These are phyloP conservation scores for Cochlearia excelsa DNA, from an alignment of 345 rosid species.

Conservation along the genomic window DNA sequence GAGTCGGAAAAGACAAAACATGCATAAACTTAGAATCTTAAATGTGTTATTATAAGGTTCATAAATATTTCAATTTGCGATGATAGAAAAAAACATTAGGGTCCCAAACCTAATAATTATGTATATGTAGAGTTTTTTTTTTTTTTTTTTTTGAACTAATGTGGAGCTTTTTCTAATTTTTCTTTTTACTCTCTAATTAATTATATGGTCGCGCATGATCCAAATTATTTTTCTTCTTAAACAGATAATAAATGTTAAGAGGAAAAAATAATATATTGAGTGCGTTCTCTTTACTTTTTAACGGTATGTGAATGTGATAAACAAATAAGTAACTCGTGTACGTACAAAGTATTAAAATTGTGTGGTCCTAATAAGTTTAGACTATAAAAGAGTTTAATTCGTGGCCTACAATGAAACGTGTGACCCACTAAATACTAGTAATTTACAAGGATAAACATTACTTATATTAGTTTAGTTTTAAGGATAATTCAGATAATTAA, in stretches of 20 bases:
- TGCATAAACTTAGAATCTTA: constrained; percentile 25
- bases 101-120: constrained; percentile 28
- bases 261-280: constrained; percentile 17
- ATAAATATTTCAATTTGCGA: constrained; percentile 15
- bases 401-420: constrained; percentile 36
- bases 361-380: neutral
- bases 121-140: too few species aligned
- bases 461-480: too few species aligned
- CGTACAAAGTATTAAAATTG: neutral
- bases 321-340: constrained; percentile 3
- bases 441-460: constrained; percentile 8
- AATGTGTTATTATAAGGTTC: constrained; percentile 14
- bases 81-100: constrained; percentile 34
- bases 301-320: constrained; percentile 12
- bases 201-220: constrained; percentile 35
- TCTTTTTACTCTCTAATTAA: neutral
- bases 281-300: constrained; percentile 25
- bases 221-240: neutral
- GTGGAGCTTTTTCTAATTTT: too few species aligned
- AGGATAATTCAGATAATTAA: constrained; percentile 30
- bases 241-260: constrained; percentile 9
- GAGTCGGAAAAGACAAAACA: constrained; percentile 28
- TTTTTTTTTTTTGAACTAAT: too few species aligned
- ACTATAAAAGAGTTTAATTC: constrained; percentile 14
- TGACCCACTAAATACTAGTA: constrained; percentile 33